Conservation (phyloP, 2,329 filamentous ascomycete genomes). For the Cadophora gregata region DNA sequence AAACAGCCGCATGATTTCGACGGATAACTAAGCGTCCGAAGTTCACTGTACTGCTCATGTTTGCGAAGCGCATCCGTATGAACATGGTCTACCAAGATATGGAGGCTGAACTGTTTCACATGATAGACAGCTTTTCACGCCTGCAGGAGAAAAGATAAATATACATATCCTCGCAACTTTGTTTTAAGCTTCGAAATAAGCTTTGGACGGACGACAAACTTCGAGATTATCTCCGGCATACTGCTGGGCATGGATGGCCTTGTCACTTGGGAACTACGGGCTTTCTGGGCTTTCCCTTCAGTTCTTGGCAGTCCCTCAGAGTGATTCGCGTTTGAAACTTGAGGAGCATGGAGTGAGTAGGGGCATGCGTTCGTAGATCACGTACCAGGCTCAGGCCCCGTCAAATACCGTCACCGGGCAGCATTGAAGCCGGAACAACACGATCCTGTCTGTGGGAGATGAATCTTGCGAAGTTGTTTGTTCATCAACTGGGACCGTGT, state of each 20-base stretch:
- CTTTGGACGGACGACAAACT: background rate
- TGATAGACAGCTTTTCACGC: background rate
- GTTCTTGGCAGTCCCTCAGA: background rate
- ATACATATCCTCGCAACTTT: constrained; percentile 5
- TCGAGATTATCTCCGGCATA: background rate
- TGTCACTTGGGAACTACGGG: too few species aligned
- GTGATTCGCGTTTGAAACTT: constrained; percentile 6
- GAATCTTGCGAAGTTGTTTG: background rate
- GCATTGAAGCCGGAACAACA: background rate
- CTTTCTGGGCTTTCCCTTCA: background rate
- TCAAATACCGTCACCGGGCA: background rate
- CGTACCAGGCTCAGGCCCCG: background rate
- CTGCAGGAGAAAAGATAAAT: constrained; percentile 4
- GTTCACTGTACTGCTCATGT: background rate
- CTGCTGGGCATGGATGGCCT: background rate
- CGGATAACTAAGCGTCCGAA: background rate
- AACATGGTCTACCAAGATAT: background rate
- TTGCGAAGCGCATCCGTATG: constrained; percentile 7
- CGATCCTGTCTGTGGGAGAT: background rate
- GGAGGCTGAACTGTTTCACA: constrained; percentile 10
- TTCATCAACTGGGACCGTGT: background rate
- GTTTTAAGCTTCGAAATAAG: background rate
- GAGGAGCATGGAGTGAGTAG: background rate
- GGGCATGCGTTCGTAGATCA: background rate
- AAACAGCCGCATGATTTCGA: background rate